A percentile compares a stretch with the other conserved stretches of the same genome.
Conservation (phyloP, 345 rosid species). For the Brassica nigra region DNA sequence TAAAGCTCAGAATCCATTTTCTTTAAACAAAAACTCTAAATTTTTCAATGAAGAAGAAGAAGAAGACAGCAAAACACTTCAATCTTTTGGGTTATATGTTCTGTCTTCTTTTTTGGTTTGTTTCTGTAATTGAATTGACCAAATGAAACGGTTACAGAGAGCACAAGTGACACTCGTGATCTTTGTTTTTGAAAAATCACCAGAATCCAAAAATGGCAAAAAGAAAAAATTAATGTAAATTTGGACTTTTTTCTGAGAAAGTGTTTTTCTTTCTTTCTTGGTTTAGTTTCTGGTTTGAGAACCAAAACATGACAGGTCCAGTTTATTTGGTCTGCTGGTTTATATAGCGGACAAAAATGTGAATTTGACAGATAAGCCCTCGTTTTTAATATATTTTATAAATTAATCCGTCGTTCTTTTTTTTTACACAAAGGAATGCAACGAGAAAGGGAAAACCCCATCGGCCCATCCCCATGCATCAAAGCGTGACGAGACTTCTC, state of each 20-base stretch:
- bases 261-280: neutral
- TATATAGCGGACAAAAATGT: slow-evolving; percentile 23
- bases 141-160: slow-evolving; percentile 40
- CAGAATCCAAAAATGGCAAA: slow-evolving; percentile 47
- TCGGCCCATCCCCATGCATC: too few relatives aligned
- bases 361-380: slow-evolving; percentile 6
- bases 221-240: slow-evolving; percentile 8
- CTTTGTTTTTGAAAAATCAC: slow-evolving; percentile 28
- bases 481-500: neutral
- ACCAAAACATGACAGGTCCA: slow-evolving; percentile 39
- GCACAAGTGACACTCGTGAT: slow-evolving; percentile 45
- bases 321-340: slow-evolving; percentile 35
- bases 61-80: slow-evolving; percentile 6
- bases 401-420: neutral
- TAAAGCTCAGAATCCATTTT: slow-evolving; percentile 73
- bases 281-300: slow-evolving; percentile 27
- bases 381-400: neutral
- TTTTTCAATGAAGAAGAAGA: slow-evolving; percentile 4
- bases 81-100: slow-evolving; percentile 33
- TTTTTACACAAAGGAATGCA: too few relatives aligned
- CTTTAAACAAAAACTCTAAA: slow-evolving; percentile 14
- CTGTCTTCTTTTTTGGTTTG: neutral
- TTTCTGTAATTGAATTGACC: slow-evolving; percentile 28
- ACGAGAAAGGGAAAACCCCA: too few relatives aligned
- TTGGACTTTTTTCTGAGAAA: neutral